Evolutionary conservation across 2,329 filamentous ascomycete genomes (phyloP), one percentile per base, ranked within the genome.

Genomic region (Penicillium concentricum): DNA sequence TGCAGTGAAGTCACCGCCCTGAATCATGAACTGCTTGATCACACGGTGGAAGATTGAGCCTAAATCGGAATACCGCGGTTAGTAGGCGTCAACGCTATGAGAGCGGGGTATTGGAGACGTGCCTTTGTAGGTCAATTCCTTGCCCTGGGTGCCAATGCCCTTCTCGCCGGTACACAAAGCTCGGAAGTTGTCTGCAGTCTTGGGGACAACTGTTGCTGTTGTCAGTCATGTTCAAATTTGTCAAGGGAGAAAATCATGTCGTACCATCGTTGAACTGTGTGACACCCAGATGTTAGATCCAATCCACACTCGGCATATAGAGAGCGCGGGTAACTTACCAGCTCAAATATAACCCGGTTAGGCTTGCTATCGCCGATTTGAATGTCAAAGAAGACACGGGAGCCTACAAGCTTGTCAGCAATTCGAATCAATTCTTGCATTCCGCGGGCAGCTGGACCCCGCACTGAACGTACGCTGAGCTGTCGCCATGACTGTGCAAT

Each of bases 1-100:
- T 54, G 86, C 87, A 47, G 93, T 99, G 76, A 99, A 99, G 76
- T 97, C 94, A 77, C 94, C 93, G 72, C 94, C 92, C 80, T 97
- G 90, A 71, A 97, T 94, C 93, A 99, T 97, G 79, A 99, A 99
- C 69, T 90, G 85, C 82, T 97, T 97, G 81, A 99, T 99, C 63
- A 99, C 90, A 50, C 93, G 90, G 81, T 99, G 93, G 82, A 99
- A 97, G 67, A 80, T 81, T 59, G 90, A 95, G 66, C 91, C 89
- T 80, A 56, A 32, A 24, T 38, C 16, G 18, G 35, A n/a, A 30
- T 50, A 32, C 46, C 15, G 20, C 38, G 44, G 45, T 60, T 45
- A 59, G 42, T 41, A 18, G 22, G 13, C n/a, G 37, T 20, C 28
- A 6, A 47, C 20, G 32, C 34, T 35, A 42, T 41, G 43, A 26